phyloP scores from a whole-genome alignment of 2,329 filamentous ascomycete genomes.

The Boeremia lycopersici region DNA sequence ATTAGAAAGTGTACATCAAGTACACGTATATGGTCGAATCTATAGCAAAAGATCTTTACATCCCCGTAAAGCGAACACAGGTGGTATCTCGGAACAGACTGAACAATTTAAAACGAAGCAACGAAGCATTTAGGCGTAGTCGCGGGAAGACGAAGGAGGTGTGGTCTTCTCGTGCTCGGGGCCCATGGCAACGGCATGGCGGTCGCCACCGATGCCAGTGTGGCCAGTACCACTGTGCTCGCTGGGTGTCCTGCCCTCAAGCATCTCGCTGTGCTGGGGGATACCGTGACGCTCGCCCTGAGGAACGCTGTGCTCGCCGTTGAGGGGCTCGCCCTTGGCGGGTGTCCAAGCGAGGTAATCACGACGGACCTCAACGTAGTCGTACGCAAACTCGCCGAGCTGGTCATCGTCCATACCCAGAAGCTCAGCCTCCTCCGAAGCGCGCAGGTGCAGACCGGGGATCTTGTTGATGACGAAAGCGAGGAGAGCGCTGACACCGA shows the following conservation, averaged over 20 bases:
- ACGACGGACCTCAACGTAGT: slow-evolving; percentile 86
- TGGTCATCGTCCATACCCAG: slow-evolving; percentile 90
- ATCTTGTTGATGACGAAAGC: slow-evolving; percentile 77
- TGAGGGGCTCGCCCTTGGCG: slow-evolving; percentile 68
- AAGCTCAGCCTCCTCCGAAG: slow-evolving; percentile 80
- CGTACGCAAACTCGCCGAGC: slow-evolving; percentile 87
- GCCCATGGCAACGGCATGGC: slow-evolving; percentile 56
- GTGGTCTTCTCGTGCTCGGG: slow-evolving; percentile 48
- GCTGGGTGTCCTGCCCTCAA: slow-evolving; percentile 61
- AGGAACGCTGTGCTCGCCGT: slow-evolving; percentile 65
- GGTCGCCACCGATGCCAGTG: slow-evolving; percentile 58
- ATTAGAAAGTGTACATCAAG: slow-evolving; percentile 14
- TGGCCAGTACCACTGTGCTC: slow-evolving; percentile 53
- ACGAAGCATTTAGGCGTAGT: slow-evolving; percentile 11
- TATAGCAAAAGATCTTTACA: slow-evolving; percentile 1
- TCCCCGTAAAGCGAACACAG: slow-evolving; percentile 9
- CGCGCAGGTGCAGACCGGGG: slow-evolving; percentile 79
- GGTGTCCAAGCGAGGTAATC: slow-evolving; percentile 90
- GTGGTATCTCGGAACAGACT: slow-evolving; percentile 23
- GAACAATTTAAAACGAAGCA: slow-evolving; percentile 10
- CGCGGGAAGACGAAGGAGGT: slow-evolving; percentile 13
- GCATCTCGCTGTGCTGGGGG: slow-evolving; percentile 69
- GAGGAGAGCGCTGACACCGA: slow-evolving; percentile 74
- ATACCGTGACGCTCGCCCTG: slow-evolving; percentile 73
- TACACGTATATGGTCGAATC: slow-evolving; percentile 3